These are phyloP conservation scores for Clavaria fumosa DNA, from an alignment of 768 basidiomycete genomes.

Conservation along the genomic window DNA sequence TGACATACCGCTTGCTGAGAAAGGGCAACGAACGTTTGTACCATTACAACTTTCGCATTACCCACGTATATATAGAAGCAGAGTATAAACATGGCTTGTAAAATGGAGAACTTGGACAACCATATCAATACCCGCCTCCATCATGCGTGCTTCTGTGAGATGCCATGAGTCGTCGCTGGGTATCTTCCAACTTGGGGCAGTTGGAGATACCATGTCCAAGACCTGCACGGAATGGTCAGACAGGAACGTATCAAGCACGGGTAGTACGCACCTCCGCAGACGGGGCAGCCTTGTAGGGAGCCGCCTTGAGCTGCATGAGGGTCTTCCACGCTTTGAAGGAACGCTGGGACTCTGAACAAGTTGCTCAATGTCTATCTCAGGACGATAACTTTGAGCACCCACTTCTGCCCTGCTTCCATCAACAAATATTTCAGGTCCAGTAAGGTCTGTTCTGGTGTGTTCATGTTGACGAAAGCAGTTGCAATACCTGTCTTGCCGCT, in stretches of 20 bases:
- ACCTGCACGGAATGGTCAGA: slow-evolving; percentile 28
- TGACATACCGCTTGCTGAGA: too few relatives aligned
- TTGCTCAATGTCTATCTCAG: slow-evolving; percentile 4
- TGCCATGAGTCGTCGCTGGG: slow-evolving; percentile 81
- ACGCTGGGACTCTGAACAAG: slow-evolving; percentile 71
- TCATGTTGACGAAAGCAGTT: slow-evolving; percentile 98
- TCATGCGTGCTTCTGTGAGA: slow-evolving; percentile 63
- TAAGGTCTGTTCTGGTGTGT: slow-evolving; percentile 89
- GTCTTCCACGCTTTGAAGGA: slow-evolving; percentile 81
- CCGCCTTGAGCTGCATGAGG: slow-evolving; percentile 70
- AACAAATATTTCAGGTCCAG: slow-evolving; percentile 93
- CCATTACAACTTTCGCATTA: too few relatives aligned
- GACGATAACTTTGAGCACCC: slow-evolving; percentile 14
- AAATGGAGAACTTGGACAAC: too few relatives aligned
- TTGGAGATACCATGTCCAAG: slow-evolving; percentile 89
- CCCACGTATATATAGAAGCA: slow-evolving; percentile 6
- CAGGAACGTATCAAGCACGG: not conserved
- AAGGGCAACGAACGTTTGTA: too few relatives aligned
- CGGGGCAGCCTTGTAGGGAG: slow-evolving; percentile 75
- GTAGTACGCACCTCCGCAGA: slow-evolving; percentile 67
- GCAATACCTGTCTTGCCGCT: slow-evolving; percentile 98
- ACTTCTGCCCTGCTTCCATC: slow-evolving; percentile 98
- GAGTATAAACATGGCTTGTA: too few relatives aligned
- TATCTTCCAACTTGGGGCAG: slow-evolving; percentile 94
- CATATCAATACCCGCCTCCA: slow-evolving; percentile 31